Evolutionary conservation across 2,329 filamentous ascomycete species (phyloP), one percentile per base, ranked within the genome.

Genomic region (Botrytis elliptica): DNA sequence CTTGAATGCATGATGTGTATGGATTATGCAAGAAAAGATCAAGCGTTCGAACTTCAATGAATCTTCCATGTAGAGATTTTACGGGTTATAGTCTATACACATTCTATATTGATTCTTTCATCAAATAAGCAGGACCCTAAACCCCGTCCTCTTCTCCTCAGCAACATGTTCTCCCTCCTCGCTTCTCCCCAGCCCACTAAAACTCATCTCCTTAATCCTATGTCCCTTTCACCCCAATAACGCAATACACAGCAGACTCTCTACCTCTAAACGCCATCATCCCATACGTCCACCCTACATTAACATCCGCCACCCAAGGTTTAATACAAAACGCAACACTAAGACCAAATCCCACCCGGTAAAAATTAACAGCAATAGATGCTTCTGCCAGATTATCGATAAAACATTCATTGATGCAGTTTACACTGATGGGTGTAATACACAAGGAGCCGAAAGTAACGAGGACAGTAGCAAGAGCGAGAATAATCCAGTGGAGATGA

Each of bases 81-180:
- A 10, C 20, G 1, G 20, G 46, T 25, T 22, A 10, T 49, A 12
- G 25, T 49, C 3, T 25, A 1, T 25, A 1, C 9, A 46, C 2
- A 22, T 22, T 22, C 44, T 4, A 9, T 18, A 46, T 46, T 22
- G 18, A 22, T 46, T 16, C 46, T 10, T 9, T 25, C 25, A n/a
- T 16, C 2, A 55, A n/a, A 55, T 25, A 3, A 55, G n/a, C 12
- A n/a, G 14, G 3, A n/a, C 2, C 29, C 16, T 33, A 33, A 20
- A 20, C 29, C 16, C 18, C 3, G 6, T 22, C 36, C 12, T n/a
- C 25, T 71, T 74, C 57, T 73, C 68, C n/a, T 73, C 74, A 38
- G 76, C 63, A 49, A 78, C 76, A 70, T 75, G 69, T 46, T 78
- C 79, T 3, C 77, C 77, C 5, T 81, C 81, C 29, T 82, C 81